Evolutionary conservation across 129 eudicot species (phyloP).

Genomic region (Lactuca saligna): DNA sequence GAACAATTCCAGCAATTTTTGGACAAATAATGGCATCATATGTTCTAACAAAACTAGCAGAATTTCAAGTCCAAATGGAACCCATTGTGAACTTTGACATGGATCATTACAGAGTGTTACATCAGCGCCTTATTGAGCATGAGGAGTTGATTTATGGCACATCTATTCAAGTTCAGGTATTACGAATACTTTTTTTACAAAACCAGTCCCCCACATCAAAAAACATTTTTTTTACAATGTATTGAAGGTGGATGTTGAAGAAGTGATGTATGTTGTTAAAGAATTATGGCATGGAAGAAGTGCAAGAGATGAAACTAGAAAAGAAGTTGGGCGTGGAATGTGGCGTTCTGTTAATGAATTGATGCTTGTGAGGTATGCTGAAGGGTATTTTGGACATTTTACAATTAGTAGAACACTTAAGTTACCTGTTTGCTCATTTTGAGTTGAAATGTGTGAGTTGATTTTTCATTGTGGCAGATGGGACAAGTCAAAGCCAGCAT

Average conservation of each 20-base stretch:
- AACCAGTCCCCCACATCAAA: neutral
- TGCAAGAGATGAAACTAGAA: conserved; percentile 73
- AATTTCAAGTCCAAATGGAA: conserved; percentile 74
- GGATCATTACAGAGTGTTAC: conserved; percentile 83
- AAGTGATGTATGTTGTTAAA: conserved; percentile 83
- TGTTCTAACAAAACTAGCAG: conserved; percentile 76
- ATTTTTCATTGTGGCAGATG: conserved; percentile 47
- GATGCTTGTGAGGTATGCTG: conserved; percentile 80
- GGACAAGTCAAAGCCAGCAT: conserved; percentile 85
- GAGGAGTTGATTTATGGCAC: conserved; percentile 87
- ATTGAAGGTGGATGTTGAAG: conserved; percentile 86
- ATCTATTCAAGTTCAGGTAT: conserved; percentile 72
- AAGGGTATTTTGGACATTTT: neutral
- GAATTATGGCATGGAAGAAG: conserved; percentile 99
- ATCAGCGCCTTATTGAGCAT: conserved; percentile 94
- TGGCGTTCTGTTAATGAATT: conserved; percentile 95
- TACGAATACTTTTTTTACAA: neutral
- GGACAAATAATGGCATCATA: conserved; percentile 99
- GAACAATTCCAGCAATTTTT: conserved; percentile 92
- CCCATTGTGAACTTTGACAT: conserved; percentile 89
- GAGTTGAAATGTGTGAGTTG: no score
- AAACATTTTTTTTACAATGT: no score
- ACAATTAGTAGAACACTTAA: neutral
- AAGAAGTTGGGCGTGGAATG: conserved; percentile 96
- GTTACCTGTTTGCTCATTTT: no score